A percentile compares a stretch with the other conserved stretches of the same genome.
Conservation (phyloP, 2,329 filamentous ascomycete genomes). For the Aspergillus neoniger region DNA sequence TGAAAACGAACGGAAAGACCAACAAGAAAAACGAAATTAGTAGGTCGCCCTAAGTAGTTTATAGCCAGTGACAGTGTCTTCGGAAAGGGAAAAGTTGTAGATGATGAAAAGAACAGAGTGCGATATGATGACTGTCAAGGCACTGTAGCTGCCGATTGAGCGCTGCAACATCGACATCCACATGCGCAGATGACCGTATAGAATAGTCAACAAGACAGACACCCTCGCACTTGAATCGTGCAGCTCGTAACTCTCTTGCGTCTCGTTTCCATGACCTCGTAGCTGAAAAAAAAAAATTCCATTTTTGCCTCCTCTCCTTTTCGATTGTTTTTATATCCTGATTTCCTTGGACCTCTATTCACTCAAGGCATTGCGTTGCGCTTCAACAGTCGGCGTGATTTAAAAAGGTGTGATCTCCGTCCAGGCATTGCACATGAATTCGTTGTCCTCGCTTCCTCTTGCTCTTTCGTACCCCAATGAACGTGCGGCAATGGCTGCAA, state of each 20-base stretch:
- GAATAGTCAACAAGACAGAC: slow-evolving; percentile 10
- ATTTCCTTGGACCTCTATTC: slow-evolving; percentile 9
- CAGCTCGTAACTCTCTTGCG: slow-evolving; percentile 36
- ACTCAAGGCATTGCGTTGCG: background rate
- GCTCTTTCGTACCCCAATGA: background rate
- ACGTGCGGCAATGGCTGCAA: background rate
- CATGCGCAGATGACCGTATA: background rate
- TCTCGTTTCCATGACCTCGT: slow-evolving; percentile 34
- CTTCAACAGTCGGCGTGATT: background rate
- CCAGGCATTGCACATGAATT: background rate
- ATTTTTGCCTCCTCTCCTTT: slow-evolving; percentile 8
- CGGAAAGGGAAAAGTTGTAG: slow-evolving; percentile 17
- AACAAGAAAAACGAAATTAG: slow-evolving; percentile 28
- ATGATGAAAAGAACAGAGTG: slow-evolving; percentile 12
- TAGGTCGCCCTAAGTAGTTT: slow-evolving; percentile 40
- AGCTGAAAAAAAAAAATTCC: slow-evolving; percentile 11
- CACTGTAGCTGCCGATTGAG: slow-evolving; percentile 3
- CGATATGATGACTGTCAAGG: slow-evolving; percentile 14
- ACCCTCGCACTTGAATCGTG: slow-evolving; percentile 31
- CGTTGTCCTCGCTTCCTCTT: background rate
- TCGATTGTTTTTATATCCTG: slow-evolving; percentile 8
- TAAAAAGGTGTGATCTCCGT: background rate
- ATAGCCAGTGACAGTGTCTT: slow-evolving; percentile 28
- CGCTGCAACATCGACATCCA: slow-evolving; percentile 8
- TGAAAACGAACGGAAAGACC: background rate